These are phyloP conservation scores for Hibiscus mutabilis DNA, from an alignment of 345 rosid species.

Conservation along the genomic window DNA sequence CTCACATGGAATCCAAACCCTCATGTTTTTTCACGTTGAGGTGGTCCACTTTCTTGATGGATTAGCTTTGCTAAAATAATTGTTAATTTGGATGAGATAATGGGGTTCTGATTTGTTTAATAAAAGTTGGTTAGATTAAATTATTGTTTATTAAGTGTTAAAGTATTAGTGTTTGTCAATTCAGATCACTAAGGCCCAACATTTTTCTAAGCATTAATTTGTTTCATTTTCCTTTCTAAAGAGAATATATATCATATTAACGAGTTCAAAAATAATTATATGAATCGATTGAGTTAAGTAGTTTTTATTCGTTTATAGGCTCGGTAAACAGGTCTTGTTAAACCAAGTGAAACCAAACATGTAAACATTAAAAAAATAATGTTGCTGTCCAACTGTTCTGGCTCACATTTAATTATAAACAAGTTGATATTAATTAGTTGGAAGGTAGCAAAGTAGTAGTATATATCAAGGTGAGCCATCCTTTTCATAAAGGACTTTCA, in stretches of 20 bases:
- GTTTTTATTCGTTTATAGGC: too few species aligned
- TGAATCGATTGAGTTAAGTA: too few species aligned
- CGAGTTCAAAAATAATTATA: too few species aligned
- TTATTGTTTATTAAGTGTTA: too few species aligned
- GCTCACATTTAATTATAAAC: neutral
- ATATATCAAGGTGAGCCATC: neutral
- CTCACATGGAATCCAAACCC: slow-evolving; percentile 35
- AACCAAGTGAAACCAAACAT: too few species aligned
- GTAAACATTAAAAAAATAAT: too few species aligned
- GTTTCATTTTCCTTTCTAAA: too few species aligned
- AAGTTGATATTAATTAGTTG: neutral
- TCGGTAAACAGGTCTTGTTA: too few species aligned
- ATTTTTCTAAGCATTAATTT: too few species aligned
- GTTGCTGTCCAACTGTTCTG: neutral
- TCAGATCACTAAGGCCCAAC: too few species aligned
- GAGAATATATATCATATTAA: too few species aligned
- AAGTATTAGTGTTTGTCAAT: too few species aligned
- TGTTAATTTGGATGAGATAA: slow-evolving; percentile 18
- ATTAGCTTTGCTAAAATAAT: slow-evolving; percentile 24
- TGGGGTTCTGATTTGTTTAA: slow-evolving; percentile 24
- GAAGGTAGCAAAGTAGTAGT: neutral
- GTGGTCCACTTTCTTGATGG: slow-evolving; percentile 34
- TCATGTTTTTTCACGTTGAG: slow-evolving; percentile 12
- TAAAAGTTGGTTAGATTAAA: slow-evolving; percentile 13
- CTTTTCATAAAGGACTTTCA: neutral